Evolutionary conservation across 805 yeast genomes (phyloP).

Genomic region (Komagataella pseudopastoris): DNA sequence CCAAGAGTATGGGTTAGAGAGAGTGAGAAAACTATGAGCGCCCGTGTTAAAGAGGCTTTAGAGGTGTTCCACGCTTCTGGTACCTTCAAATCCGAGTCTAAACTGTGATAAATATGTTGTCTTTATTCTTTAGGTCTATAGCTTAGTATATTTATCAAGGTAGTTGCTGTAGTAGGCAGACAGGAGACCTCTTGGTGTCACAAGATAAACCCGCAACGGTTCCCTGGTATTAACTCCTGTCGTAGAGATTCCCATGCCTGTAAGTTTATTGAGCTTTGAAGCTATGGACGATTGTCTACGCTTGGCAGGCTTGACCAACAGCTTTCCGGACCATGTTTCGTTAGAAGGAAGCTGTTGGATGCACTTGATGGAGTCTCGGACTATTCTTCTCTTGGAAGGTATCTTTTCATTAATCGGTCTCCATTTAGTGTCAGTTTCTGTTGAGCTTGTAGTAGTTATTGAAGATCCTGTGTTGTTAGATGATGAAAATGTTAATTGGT

Average conservation of each 20-base stretch:
- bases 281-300: background rate
- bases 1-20: conserved; percentile 99
- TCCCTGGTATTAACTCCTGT: background rate
- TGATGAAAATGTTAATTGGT: background rate
- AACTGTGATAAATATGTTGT: background rate
- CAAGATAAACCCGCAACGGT: background rate
- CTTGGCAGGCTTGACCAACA: conserved; percentile 10
- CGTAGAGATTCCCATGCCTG: background rate
- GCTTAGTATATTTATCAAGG: background rate
- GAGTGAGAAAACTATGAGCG: conserved; percentile 97
- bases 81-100: conserved; percentile 23
- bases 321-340: conserved; percentile 21
- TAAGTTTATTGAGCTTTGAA: background rate
- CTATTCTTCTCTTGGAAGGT: conserved; percentile 12
- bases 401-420: conserved; percentile 4
- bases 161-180: background rate
- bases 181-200: background rate
- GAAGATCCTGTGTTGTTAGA: background rate
- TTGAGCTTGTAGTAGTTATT: background rate
- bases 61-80: conserved; percentile 70
- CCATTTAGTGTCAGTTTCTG: conserved; percentile 5
- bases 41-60: conserved; percentile 76
- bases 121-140: background rate
- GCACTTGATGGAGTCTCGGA: conserved; percentile 20
- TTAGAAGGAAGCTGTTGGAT: conserved; percentile 17